Percentiles rank a stretch among this genome's conserved stretches.
These are phyloP conservation scores for Eudorina sp. DNA, from an alignment of 139 green algal species.

Conservation along the genomic window DNA sequence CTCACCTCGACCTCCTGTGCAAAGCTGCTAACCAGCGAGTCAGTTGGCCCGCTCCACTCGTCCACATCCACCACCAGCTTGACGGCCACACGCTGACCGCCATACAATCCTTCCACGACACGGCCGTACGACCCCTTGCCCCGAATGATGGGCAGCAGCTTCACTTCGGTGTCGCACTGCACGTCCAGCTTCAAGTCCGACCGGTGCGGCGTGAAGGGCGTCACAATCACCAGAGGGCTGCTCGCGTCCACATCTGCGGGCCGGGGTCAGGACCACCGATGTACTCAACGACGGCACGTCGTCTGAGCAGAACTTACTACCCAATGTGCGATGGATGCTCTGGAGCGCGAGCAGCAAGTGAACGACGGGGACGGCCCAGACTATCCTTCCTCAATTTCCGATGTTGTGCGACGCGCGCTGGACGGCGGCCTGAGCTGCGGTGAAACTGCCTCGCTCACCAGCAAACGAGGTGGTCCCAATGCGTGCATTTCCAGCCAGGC, in stretches of 20 bases:
- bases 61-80: conserved; percentile 47
- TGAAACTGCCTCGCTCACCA: too few relatives aligned
- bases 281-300: too few relatives aligned
- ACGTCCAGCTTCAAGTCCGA: conserved; percentile 46
- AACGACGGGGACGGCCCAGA: too few relatives aligned
- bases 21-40: conserved; percentile 11
- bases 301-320: too few relatives aligned
- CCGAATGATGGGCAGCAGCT: conserved; percentile 32
- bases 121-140: conserved; percentile 34
- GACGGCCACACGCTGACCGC: conserved; percentile 29
- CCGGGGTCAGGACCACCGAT: neutral
- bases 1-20: conserved; percentile 41
- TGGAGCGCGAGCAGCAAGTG: too few relatives aligned
- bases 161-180: conserved; percentile 38
- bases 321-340: too few relatives aligned
- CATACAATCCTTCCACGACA: conserved; percentile 36
- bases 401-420: too few relatives aligned
- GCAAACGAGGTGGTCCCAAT: too few relatives aligned
- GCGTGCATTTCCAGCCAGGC: too few relatives aligned
- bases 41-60: conserved; percentile 37
- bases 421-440: too few relatives aligned
- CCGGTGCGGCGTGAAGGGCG: conserved; percentile 42
- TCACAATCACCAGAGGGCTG: conserved; percentile 36
- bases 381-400: too few relatives aligned
- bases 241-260: conserved; percentile 28